These are phyloP conservation scores for Calonectria montana DNA, from an alignment of 2,329 filamentous ascomycete species.

Conservation along the genomic window DNA sequence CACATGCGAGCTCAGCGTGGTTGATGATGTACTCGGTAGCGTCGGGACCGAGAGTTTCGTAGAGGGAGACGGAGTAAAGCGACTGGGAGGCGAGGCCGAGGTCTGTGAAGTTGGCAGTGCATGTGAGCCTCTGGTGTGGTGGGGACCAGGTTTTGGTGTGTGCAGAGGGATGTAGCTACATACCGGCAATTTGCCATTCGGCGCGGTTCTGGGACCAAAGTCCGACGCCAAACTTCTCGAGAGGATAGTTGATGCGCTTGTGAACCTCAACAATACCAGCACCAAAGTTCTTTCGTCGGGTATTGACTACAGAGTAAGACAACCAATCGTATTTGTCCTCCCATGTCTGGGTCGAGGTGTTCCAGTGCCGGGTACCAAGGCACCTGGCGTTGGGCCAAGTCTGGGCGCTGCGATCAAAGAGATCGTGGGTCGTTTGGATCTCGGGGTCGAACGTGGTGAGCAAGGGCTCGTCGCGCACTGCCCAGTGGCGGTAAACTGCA, in stretches of 20 bases:
- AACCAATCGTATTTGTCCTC: conserved; percentile 84
- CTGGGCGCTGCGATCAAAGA: conserved; percentile 77
- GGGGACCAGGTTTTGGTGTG: background rate
- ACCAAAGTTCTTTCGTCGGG: conserved; percentile 85
- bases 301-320: conserved; percentile 82
- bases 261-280: conserved; percentile 87
- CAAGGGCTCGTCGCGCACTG: conserved; percentile 76
- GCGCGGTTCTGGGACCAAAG: conserved; percentile 88
- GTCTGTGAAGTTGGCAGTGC: conserved; percentile 62
- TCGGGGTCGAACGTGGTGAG: conserved; percentile 78
- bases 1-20: conserved; percentile 80
- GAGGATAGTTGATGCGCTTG: conserved; percentile 73
- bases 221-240: conserved; percentile 78
- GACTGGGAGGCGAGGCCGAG: conserved; percentile 88
- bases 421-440: conserved; percentile 79
- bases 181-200: conserved; percentile 87
- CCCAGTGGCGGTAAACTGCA: conserved; percentile 86
- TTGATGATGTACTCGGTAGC: conserved; percentile 96
- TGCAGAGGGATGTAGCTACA: conserved; percentile 24
- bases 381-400: conserved; percentile 76
- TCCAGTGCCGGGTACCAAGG: conserved; percentile 84
- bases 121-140: conserved; percentile 24
- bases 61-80: conserved; percentile 91
- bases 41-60: conserved; percentile 93
- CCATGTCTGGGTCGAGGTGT: conserved; percentile 78